phyloP scores from a whole-genome alignment of 108 stramenopile genomes.

The Skeletonema marinoi region DNA sequence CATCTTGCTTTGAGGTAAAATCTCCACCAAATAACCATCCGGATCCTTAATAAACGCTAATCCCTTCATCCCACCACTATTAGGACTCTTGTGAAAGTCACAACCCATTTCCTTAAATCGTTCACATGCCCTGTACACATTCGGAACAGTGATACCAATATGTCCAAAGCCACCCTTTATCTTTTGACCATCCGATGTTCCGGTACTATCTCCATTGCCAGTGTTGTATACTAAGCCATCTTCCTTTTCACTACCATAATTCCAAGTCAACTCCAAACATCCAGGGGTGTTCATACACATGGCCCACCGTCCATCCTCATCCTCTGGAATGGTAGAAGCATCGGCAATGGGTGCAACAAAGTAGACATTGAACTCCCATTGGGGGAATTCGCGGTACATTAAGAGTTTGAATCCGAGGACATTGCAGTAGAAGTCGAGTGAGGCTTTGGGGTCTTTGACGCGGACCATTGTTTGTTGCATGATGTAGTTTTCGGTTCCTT shows the following conservation, averaged over 20 bases:
- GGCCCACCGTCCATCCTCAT: slow-evolving; percentile 23
- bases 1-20: slow-evolving; percentile 55
- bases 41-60: slow-evolving; percentile 60
- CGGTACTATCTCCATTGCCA: slow-evolving; percentile 57
- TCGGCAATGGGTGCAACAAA: slow-evolving; percentile 51
- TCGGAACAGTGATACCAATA: slow-evolving; percentile 53
- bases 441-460: slow-evolving; percentile 72
- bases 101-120: slow-evolving; percentile 39
- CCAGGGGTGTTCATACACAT: slow-evolving; percentile 58
- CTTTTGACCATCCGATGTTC: slow-evolving; percentile 42
- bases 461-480: slow-evolving; percentile 92
- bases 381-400: slow-evolving; percentile 52
- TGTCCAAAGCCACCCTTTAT: slow-evolving; percentile 53
- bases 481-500: slow-evolving; percentile 68
- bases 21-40: slow-evolving; percentile 54
- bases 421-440: slow-evolving; percentile 74
- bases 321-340: slow-evolving; percentile 16
- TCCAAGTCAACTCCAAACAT: slow-evolving; percentile 56
- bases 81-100: slow-evolving; percentile 50
- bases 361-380: slow-evolving; percentile 66
- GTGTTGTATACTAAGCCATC: slow-evolving; percentile 53
- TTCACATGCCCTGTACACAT: slow-evolving; percentile 52
- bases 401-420: slow-evolving; percentile 51
- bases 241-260: slow-evolving; percentile 50
- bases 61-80: slow-evolving; percentile 57